Evolutionary conservation across 2,329 filamentous ascomycete species (phyloP), one percentile per base, ranked within the genome.

Genomic region (Trichophyton benhamiae): DNA sequence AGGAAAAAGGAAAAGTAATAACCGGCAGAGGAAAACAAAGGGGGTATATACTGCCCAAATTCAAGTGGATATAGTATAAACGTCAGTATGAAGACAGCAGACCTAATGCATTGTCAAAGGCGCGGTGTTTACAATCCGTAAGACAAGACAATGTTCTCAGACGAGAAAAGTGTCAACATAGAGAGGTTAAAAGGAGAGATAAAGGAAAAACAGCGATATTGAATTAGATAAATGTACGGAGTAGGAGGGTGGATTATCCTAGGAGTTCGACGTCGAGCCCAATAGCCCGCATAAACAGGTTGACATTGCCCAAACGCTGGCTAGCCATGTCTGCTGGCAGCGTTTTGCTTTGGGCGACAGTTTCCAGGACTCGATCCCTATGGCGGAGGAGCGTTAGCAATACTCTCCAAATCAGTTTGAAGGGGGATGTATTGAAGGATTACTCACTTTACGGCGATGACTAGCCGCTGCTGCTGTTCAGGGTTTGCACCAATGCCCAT

Each of bases 201-300:
- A 38, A 13, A 36, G 2, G 33, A 2, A 36, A 55, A 17, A 36
- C 30, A 55, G 8, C 11, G 22, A 20, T 9, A 7, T 27, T 25
- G 46, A 36, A 30, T 13, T 9, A 30, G 52, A 33, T 36, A 17
- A 17, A 36, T 36, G 8, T 55, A 36, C 9, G 33, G 33, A 38
- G 33, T 11, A 38, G 33, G 33, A 38, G 3, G 13, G 33, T 53
- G n/a, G 17, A 65, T 79, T 76, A 85, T 67, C 82, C 82, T 65
- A 87, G 78, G 68, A 86, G 74, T 66, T 96, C 94, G 58, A 99
- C 94, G 77, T 99, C 94, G 72, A 99, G 81, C n/a, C 94, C 94
- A 75, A 99, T 96, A 61, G 92, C 94, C 70, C 91, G 87, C 91
- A 99, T 96, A 75, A 99, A 99, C 61, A 99, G 78, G 72, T 99